A percentile compares a stretch with the other conserved stretches of the same genome.
phyloP scores from a whole-genome alignment of 768 basidiomycete genomes.

The Calocybe gangraenosa region DNA sequence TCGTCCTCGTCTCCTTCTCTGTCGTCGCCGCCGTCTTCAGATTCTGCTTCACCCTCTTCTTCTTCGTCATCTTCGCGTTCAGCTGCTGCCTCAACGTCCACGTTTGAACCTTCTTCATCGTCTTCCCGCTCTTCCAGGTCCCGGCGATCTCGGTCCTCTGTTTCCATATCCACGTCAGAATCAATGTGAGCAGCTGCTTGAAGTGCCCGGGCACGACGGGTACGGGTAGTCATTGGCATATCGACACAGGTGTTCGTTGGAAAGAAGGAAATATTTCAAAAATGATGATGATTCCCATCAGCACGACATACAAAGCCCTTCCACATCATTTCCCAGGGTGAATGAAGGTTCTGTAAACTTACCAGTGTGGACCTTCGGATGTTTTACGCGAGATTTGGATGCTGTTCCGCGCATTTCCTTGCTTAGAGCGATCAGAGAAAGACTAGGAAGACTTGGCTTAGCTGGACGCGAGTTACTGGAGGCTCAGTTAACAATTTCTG shows the following conservation, averaged over 20 bases:
- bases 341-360: constrained; percentile 5
- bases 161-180: constrained; percentile 16
- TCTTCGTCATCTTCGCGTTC: constrained; percentile 31
- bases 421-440: not conserved
- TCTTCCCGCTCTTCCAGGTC: constrained; percentile 26
- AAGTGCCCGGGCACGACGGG: constrained; percentile 12
- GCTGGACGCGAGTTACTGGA: too few species aligned
- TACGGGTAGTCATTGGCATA: constrained; percentile 17
- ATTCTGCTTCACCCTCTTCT: constrained; percentile 25
- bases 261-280: constrained; percentile 6
- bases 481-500: too few species aligned
- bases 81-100: constrained; percentile 35
- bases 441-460: too few species aligned
- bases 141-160: constrained; percentile 2
- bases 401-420: not conserved
- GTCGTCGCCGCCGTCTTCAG: constrained; percentile 4
- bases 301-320: constrained; percentile 2
- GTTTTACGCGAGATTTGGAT: constrained; percentile 4
- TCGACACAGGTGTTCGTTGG: not conserved
- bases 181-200: constrained; percentile 10
- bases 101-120: constrained; percentile 27
- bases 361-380: constrained; percentile 9
- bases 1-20: constrained; percentile 34
- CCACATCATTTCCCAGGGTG: constrained; percentile 20
- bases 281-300: constrained; percentile 11